phyloP scores from a whole-genome alignment of 164 flowering plant species.

The Vitis labrusca region DNA sequence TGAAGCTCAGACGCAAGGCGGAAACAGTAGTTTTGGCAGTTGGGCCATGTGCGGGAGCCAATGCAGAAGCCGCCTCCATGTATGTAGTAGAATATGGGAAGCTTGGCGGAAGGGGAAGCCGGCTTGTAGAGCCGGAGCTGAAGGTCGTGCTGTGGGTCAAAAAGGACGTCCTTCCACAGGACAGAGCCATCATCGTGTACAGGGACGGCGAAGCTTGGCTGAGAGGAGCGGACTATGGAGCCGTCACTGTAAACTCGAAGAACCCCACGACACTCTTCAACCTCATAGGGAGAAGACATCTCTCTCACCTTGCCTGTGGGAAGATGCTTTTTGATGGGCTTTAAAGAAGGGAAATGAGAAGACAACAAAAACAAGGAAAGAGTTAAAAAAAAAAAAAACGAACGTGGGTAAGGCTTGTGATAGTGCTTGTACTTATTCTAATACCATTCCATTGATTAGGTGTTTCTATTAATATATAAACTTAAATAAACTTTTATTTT shows the following conservation, averaged over 20 bases:
- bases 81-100: conserved; percentile 64
- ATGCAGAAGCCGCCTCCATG: conserved; percentile 88
- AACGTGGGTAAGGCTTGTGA: too few species aligned
- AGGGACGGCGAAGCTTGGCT: conserved; percentile 53
- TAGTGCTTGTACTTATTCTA: too few species aligned
- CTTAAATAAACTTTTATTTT: too few species aligned
- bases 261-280: conserved; percentile 71
- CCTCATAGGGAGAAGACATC: conserved; percentile 33
- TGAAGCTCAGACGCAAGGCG: conserved; percentile 50
- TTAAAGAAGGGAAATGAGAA: too few species aligned
- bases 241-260: conserved; percentile 71
- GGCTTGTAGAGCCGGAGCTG: conserved; percentile 73
- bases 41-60: conserved; percentile 73
- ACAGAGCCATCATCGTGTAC: conserved; percentile 65
- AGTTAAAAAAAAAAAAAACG: too few species aligned
- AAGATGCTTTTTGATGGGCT: too few species aligned
- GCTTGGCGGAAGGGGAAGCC: conserved; percentile 32
- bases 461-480: too few species aligned
- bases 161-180: conserved; percentile 59
- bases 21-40: conserved; percentile 68
- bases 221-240: conserved; percentile 51
- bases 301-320: neutral
- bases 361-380: too few species aligned
- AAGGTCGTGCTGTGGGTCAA: conserved; percentile 41
- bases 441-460: too few species aligned